These are phyloP conservation scores for Corylus americana DNA, from an alignment of 306 rosid genomes.

Conservation along the genomic window DNA sequence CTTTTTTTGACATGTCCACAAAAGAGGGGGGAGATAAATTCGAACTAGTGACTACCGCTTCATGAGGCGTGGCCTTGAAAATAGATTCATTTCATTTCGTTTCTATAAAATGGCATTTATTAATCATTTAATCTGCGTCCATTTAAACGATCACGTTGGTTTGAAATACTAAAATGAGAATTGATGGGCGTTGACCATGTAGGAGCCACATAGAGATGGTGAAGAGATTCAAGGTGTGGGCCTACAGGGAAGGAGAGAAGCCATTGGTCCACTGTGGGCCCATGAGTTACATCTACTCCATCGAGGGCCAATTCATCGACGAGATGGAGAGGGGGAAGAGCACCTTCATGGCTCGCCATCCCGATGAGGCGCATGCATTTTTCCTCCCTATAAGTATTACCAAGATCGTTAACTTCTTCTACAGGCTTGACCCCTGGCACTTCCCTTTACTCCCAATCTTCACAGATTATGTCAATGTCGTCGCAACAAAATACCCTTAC, in stretches of 20 bases:
- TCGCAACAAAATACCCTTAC: constrained; percentile 38
- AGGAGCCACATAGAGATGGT: constrained; percentile 73
- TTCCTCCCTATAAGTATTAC: constrained; percentile 57
- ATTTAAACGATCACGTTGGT: no score
- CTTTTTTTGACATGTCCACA: no score
- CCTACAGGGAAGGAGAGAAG: constrained; percentile 58
- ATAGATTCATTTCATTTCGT: no score
- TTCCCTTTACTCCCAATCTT: constrained; percentile 39
- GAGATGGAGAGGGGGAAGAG: constrained; percentile 49
- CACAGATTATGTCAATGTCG: constrained; percentile 39
- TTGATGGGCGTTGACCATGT: background rate
- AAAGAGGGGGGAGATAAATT: no score
- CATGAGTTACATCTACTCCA: constrained; percentile 58
- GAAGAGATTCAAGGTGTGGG: constrained; percentile 64
- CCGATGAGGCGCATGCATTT: constrained; percentile 53
- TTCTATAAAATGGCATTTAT: no score
- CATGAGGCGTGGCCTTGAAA: no score
- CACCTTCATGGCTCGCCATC: constrained; percentile 39
- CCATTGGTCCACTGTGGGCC: constrained; percentile 68
- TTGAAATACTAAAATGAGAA: no score
- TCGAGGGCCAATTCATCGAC: constrained; percentile 72
- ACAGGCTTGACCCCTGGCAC: constrained; percentile 12
- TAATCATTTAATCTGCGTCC: no score
- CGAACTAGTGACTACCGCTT: no score
- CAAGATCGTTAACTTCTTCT: constrained; percentile 45